Evolutionary conservation across 805 yeast genomes (phyloP).

Genomic region (Wickerhamomyces alni): DNA sequence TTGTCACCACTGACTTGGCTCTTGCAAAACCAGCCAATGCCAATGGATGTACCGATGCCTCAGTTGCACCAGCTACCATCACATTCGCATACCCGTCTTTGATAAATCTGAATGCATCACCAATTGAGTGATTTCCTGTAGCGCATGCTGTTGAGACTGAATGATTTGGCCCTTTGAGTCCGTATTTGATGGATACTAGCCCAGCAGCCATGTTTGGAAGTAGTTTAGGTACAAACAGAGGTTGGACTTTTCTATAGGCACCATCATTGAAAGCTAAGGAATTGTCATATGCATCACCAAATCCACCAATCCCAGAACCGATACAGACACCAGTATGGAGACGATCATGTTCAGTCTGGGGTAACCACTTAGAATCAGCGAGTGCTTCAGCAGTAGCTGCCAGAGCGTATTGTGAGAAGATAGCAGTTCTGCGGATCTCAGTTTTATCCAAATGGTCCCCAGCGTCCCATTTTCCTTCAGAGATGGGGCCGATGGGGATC

Average conservation of each 20-base stretch:
- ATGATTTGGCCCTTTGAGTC: conserved; percentile 81
- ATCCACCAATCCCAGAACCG: conserved; percentile 91
- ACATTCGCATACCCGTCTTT: conserved; percentile 75
- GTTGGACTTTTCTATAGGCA: conserved; percentile 71
- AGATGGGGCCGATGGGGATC: conserved; percentile 46
- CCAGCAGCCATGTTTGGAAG: conserved; percentile 95
- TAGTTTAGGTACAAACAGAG: conserved; percentile 78
- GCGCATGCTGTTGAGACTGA: conserved; percentile 95
- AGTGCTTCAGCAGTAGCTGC: conserved; percentile 77
- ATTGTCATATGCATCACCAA: conserved; percentile 65
- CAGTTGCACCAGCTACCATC: conserved; percentile 94
- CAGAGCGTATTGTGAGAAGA: conserved; percentile 72
- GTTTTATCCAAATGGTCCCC: conserved; percentile 39
- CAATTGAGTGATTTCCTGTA: conserved; percentile 89
- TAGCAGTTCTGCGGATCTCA: conserved; percentile 52
- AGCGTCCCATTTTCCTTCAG: conserved; percentile 47
- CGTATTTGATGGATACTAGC: conserved; percentile 71
- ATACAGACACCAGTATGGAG: conserved; percentile 65
- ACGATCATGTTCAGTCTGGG: conserved; percentile 29
- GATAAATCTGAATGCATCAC: conserved; percentile 85
- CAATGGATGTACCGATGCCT: conserved; percentile 78
- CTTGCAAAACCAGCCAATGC: conserved; percentile 89
- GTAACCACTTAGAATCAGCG: conserved; percentile 52
- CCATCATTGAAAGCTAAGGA: conserved; percentile 40
- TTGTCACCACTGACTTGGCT: conserved; percentile 71